Evolutionary conservation across 2,329 filamentous ascomycete genomes (phyloP).

Genomic region (Exophiala bonariae): DNA sequence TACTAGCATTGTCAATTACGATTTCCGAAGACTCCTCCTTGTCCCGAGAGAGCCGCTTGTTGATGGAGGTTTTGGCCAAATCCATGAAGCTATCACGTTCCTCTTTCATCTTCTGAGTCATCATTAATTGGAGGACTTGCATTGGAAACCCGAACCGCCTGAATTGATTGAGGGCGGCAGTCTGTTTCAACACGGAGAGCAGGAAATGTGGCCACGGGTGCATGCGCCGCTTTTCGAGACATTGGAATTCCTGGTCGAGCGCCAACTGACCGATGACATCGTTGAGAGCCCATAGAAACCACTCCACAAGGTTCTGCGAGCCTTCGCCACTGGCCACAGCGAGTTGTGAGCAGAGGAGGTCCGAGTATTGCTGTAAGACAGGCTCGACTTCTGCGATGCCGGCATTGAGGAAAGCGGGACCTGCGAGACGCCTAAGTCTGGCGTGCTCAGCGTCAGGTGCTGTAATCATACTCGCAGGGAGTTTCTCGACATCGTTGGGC

Average conservation of each 20-base stretch:
- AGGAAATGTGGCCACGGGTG: constrained; percentile 33
- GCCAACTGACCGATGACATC: constrained; percentile 36
- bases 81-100: constrained; percentile 16
- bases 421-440: constrained; percentile 34
- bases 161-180: constrained; percentile 17
- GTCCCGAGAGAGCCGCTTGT: constrained; percentile 11
- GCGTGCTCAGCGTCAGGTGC: constrained; percentile 26
- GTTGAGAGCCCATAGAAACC: constrained; percentile 47
- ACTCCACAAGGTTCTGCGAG: constrained; percentile 16
- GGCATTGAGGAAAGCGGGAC: constrained; percentile 44
- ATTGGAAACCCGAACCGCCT: constrained; percentile 11
- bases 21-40: background rate
- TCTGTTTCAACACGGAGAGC: constrained; percentile 31
- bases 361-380: constrained; percentile 17
- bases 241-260: constrained; percentile 35
- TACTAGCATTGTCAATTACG: constrained; percentile 60
- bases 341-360: constrained; percentile 14
- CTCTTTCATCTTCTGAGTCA: constrained; percentile 11
- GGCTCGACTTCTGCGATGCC: constrained; percentile 40
- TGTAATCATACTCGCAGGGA: constrained; percentile 18
- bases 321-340: background rate
- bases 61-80: constrained; percentile 4
- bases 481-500: background rate
- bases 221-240: constrained; percentile 29
- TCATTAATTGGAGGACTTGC: constrained; percentile 7